Evolutionary conservation across 495 filamentous ascomycete species (phyloP).

Genomic region (Lasiosphaeria miniovina): DNA sequence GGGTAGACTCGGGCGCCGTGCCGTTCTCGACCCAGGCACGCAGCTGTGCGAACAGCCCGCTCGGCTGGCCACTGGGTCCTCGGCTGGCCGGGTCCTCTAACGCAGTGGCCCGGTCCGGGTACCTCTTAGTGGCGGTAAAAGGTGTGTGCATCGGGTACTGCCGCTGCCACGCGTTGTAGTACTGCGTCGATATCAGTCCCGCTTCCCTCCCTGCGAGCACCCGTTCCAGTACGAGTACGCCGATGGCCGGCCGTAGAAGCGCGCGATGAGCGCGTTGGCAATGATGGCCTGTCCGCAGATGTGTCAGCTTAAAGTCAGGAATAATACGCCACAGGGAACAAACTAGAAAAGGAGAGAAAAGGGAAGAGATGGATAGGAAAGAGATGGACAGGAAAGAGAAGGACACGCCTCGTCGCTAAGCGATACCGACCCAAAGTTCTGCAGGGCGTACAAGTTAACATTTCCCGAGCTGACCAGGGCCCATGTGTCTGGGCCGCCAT

Average conservation of each 20-base stretch:
- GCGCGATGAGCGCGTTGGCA: slow-evolving; percentile 28
- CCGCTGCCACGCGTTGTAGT: slow-evolving; percentile 25
- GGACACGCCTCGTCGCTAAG: slow-evolving; percentile 25
- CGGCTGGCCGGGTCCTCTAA: slow-evolving; percentile 19
- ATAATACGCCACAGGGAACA: too few species aligned
- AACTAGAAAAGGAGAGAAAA: background rate
- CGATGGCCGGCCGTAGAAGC: slow-evolving; percentile 35
- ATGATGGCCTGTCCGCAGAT: slow-evolving; percentile 24
- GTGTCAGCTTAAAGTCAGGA: too few species aligned
- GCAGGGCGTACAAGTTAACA: slow-evolving; percentile 36
- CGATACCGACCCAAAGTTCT: slow-evolving; percentile 36
- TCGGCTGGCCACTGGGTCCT: slow-evolving; percentile 21
- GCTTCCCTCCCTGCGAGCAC: slow-evolving; percentile 45
- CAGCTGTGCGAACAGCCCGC: slow-evolving; percentile 25
- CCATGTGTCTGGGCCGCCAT: slow-evolving; percentile 29
- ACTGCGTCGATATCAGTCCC: slow-evolving; percentile 37
- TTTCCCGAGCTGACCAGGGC: slow-evolving; percentile 40
- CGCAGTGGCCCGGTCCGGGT: slow-evolving; percentile 36
- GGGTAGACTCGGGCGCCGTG: slow-evolving; percentile 21
- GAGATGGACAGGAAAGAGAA: slow-evolving; percentile 4
- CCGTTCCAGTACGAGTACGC: slow-evolving; percentile 45
- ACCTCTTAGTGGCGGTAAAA: slow-evolving; percentile 34
- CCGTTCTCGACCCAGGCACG: slow-evolving; percentile 39
- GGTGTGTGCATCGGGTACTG: slow-evolving; percentile 15
- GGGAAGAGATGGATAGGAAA: background rate